A percentile compares a stretch with the other conserved stretches of the same genome.
These are phyloP conservation scores for Thozetella sp. DNA, from an alignment of 495 filamentous ascomycete species.

Conservation along the genomic window DNA sequence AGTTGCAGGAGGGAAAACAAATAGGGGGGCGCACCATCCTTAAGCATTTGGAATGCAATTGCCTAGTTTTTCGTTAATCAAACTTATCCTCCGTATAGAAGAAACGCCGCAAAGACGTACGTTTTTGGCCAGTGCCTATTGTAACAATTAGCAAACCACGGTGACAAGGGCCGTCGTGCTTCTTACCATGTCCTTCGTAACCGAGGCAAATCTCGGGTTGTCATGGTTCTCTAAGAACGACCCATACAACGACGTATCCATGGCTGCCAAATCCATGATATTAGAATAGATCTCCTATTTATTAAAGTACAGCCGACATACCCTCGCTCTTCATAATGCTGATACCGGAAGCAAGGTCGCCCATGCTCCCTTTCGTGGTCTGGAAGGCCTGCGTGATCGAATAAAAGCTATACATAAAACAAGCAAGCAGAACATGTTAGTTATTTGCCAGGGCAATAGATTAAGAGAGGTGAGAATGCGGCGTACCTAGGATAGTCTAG, in stretches of 20 bases:
- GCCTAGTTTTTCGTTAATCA: conserved; percentile 72
- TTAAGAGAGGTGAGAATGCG: conserved; percentile 4
- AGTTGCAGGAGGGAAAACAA: background rate
- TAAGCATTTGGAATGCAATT: conserved; percentile 69
- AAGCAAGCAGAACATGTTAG: too few relatives aligned
- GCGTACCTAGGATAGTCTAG: conserved; percentile 67
- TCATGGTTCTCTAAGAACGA: conserved; percentile 84
- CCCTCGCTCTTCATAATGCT: too few relatives aligned
- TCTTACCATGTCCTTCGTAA: conserved; percentile 48
- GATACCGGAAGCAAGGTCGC: conserved; percentile 56
- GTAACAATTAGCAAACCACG: too few relatives aligned
- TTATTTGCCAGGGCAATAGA: conserved; percentile 37
- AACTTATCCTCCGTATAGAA: too few relatives aligned
- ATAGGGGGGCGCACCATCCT: conserved; percentile 52
- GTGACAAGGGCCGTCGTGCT: too few relatives aligned
- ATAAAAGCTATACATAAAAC: too few relatives aligned
- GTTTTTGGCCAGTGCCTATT: conserved; percentile 66
- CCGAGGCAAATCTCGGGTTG: conserved; percentile 64
- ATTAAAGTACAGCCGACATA: conserved; percentile 22
- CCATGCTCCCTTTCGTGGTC: conserved; percentile 59
- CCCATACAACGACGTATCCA: conserved; percentile 40
- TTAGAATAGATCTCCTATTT: conserved; percentile 13
- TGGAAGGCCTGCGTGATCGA: too few relatives aligned
- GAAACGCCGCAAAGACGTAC: too few relatives aligned
- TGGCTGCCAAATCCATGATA: conserved; percentile 22